Evolutionary conservation across 768 basidiomycete genomes (phyloP).

Genomic region (Strobilomyces confusus): DNA sequence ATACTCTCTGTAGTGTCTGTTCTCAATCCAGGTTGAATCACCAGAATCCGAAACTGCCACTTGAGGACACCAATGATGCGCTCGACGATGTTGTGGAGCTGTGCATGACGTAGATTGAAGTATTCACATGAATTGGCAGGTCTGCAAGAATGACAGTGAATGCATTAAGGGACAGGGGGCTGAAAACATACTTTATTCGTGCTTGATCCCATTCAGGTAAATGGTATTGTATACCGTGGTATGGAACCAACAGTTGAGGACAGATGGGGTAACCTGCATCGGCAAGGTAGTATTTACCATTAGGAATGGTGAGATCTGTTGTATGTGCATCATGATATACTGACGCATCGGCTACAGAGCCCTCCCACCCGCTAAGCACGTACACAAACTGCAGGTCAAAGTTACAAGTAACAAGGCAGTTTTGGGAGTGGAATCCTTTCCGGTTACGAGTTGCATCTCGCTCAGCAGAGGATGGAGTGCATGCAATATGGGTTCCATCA

Average conservation of each 20-base stretch:
- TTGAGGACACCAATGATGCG: not conserved
- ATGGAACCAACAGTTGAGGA: not conserved
- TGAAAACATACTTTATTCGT: not conserved
- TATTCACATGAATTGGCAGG: not conserved
- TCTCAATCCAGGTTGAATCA: not conserved
- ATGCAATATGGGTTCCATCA: not conserved
- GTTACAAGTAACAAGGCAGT: not conserved
- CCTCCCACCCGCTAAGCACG: not conserved
- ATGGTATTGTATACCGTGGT: not conserved
- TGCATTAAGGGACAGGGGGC: not conserved
- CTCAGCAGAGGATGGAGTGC: not conserved
- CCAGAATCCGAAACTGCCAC: not conserved
- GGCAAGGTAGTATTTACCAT: not conserved
- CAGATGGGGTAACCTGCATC: not conserved
- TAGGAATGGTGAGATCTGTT: not conserved
- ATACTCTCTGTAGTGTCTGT: no score
- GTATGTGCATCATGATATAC: not conserved
- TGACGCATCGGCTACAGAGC: not conserved
- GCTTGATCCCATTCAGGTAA: not conserved
- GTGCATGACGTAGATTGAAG: not conserved
- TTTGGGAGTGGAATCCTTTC: not conserved
- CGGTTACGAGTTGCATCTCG: not conserved
- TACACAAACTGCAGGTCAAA: not conserved
- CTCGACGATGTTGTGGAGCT: not conserved
- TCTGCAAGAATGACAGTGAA: not conserved